Conservation (phyloP, 2,329 filamentous ascomycete genomes). For the Penicillium sp. region DNA sequence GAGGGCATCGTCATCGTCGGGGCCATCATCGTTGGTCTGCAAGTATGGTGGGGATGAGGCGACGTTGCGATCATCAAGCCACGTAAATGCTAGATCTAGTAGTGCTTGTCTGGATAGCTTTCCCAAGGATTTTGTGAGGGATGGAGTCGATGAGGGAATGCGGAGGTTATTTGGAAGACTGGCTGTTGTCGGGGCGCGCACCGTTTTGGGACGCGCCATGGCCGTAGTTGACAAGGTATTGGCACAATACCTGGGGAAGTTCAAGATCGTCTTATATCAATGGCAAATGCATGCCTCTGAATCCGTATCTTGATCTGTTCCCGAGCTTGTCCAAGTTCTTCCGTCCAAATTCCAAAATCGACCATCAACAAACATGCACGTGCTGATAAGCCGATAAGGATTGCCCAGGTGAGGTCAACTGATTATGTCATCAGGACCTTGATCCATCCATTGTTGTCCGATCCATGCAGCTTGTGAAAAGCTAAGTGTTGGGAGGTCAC, state of each 20-base stretch:
- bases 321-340: neutral
- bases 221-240: neutral
- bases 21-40: constrained; percentile 46
- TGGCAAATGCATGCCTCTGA: neutral
- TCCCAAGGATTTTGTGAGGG: constrained; percentile 64
- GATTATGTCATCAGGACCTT: neutral
- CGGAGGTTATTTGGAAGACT: constrained; percentile 69
- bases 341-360: neutral
- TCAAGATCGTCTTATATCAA: neutral
- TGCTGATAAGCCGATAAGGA: neutral
- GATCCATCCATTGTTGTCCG: neutral
- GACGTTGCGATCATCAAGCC: constrained; percentile 68
- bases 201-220: constrained; percentile 34
- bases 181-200: constrained; percentile 63
- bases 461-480: too few relatives aligned
- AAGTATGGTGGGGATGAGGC: constrained; percentile 60
- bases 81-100: constrained; percentile 69
- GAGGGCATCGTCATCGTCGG: constrained; percentile 60
- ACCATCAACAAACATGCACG: constrained; percentile 6
- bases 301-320: neutral
- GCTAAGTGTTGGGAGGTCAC: too few relatives aligned
- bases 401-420: neutral
- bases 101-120: constrained; percentile 71
- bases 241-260: too few relatives aligned
- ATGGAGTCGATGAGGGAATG: constrained; percentile 62